A percentile compares a stretch with the other conserved stretches of the same genome.
phyloP scores from a whole-genome alignment of 148 eudicot species.

The Rhododendron henanense region DNA sequence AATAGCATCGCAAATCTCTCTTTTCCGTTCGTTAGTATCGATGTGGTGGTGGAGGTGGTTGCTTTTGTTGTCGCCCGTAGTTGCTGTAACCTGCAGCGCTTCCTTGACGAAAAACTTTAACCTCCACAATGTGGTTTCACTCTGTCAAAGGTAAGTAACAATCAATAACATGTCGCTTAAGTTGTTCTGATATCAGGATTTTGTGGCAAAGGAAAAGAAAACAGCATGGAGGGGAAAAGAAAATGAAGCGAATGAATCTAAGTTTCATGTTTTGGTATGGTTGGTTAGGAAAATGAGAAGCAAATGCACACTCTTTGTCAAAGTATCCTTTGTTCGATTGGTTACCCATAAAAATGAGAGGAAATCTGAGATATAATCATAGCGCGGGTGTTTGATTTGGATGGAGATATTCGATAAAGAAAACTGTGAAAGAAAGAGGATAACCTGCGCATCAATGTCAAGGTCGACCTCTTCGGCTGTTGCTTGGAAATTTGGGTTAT shows the following conservation, averaged over 20 bases:
- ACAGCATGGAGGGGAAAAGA: no score
- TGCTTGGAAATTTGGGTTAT: slow-evolving; percentile 51
- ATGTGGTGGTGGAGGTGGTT: slow-evolving; percentile 4
- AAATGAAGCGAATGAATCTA: not conserved
- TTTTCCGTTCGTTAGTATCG: slow-evolving; percentile 43
- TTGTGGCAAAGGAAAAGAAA: not conserved
- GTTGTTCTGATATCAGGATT: no score
- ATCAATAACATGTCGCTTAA: not conserved
- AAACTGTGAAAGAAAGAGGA: no score
- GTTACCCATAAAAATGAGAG: not conserved
- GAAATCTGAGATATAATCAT: no score
- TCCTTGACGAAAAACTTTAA: slow-evolving; percentile 59
- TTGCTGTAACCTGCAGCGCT: slow-evolving; percentile 20
- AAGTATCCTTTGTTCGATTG: not conserved
- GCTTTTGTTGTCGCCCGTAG: slow-evolving; percentile 16
- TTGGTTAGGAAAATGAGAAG: not conserved
- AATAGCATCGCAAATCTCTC: slow-evolving; percentile 47
- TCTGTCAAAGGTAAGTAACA: slow-evolving; percentile 25
- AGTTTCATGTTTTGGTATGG: not conserved
- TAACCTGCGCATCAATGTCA: slow-evolving; percentile 67
- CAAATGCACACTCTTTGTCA: not conserved
- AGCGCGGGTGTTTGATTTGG: not conserved
- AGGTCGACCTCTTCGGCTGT: slow-evolving; percentile 56
- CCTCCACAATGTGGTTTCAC: slow-evolving; percentile 62
- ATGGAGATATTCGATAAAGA: not conserved